Percentiles rank a stretch among this genome's conserved stretches.
These are phyloP conservation scores for Suillus subluteus DNA, from an alignment of 768 basidiomycete genomes.

Conservation along the genomic window DNA sequence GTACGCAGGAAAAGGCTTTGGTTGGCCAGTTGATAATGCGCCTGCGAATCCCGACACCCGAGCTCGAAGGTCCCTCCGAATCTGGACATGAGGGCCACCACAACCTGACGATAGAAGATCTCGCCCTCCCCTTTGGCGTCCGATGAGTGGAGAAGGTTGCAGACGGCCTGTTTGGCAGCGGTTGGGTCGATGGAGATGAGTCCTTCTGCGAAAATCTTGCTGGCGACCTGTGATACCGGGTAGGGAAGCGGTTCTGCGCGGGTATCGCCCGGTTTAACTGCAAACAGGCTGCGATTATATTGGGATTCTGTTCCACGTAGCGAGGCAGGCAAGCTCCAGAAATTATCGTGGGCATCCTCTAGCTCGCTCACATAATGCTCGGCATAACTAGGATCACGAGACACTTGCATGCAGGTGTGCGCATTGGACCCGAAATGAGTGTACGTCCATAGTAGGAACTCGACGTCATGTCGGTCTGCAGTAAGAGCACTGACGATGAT, in stretches of 20 bases:
- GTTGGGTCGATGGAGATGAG: neutral
- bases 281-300: conserved; percentile 1
- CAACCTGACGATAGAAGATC: neutral
- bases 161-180: neutral
- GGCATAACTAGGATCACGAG: neutral
- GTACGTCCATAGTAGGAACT: neutral
- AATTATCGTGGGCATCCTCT: neutral
- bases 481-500: neutral
- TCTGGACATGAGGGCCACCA: neutral
- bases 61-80: neutral
- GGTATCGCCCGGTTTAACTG: neutral
- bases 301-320: neutral
- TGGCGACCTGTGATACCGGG: neutral
- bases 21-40: neutral
- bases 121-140: neutral
- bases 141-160: neutral
- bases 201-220: neutral
- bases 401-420: neutral
- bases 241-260: neutral
- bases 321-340: neutral
- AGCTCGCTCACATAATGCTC: neutral
- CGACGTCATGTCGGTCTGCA: neutral
- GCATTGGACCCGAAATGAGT: neutral
- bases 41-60: neutral
- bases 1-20: neutral